phyloP scores from a whole-genome alignment of 2,329 filamentous ascomycete genomes.

The Amphichorda felina region DNA sequence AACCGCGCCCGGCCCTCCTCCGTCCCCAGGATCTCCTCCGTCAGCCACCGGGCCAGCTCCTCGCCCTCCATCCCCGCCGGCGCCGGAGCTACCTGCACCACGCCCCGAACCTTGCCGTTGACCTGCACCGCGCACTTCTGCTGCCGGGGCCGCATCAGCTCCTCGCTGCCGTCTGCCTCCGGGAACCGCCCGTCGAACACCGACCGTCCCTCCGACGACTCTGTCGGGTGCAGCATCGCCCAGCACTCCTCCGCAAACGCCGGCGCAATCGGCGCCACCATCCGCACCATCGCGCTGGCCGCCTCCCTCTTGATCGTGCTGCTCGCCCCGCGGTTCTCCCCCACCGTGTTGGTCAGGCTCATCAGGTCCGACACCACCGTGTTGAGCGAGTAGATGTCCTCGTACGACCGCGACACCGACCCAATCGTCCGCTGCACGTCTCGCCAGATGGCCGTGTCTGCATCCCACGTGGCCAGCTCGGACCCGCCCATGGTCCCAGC shows the following conservation, averaged over 20 bases:
- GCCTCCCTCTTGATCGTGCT: conserved; percentile 34
- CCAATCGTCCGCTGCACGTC: conserved; percentile 55
- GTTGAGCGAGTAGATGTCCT: conserved; percentile 66
- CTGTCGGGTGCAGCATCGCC: conserved; percentile 35
- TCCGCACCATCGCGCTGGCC: conserved; percentile 46
- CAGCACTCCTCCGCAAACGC: conserved; percentile 76
- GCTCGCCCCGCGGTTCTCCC: conserved; percentile 19
- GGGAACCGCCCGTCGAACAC: conserved; percentile 49
- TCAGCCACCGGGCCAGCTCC: conserved; percentile 46
- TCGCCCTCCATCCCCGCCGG: conserved; percentile 26
- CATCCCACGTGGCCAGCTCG: conserved; percentile 27
- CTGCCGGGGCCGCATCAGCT: conserved; percentile 35
- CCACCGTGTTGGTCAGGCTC: conserved; percentile 60
- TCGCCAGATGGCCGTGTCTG: conserved; percentile 45
- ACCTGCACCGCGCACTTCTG: conserved; percentile 59
- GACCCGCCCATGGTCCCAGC: conserved; percentile 16
- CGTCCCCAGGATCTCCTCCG: conserved; percentile 47
- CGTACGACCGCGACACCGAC: conserved; percentile 56
- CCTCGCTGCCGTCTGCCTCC: conserved; percentile 33
- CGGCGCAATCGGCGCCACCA: conserved; percentile 71
- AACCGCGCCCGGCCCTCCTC: conserved; percentile 48
- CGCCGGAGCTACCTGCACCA: conserved; percentile 48
- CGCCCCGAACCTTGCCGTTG: conserved; percentile 66
- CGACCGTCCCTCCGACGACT: conserved; percentile 15
- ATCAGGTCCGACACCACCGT: conserved; percentile 77